A percentile compares a stretch with the other conserved stretches of the same genome.
Conservation (phyloP, 202 grass and related monocot species). For the Carex sylvatica region DNA sequence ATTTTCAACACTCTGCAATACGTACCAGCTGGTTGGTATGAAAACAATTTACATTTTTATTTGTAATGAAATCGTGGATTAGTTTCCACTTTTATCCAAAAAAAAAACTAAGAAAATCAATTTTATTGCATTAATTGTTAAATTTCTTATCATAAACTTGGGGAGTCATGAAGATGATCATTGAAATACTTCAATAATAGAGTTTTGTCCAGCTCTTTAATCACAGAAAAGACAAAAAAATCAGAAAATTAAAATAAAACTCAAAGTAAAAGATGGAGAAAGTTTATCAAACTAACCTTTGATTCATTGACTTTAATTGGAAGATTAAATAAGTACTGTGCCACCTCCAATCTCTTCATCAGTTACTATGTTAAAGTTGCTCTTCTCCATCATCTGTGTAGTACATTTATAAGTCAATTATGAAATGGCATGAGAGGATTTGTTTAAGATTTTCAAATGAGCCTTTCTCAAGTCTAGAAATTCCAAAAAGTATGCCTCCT, state of each 20-base stretch:
- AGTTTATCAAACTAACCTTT: constrained; percentile 45
- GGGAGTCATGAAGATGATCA: too few species aligned
- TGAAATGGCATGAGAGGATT: background rate
- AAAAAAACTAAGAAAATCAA: too few species aligned
- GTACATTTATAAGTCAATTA: constrained; percentile 27
- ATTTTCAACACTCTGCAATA: too few species aligned
- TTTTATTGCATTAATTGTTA: too few species aligned
- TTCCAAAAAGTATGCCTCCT: background rate
- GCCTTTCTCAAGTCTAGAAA: background rate
- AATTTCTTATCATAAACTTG: too few species aligned
- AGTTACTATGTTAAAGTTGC: constrained; percentile 92
- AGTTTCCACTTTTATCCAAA: too few species aligned
- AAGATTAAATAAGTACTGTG: background rate
- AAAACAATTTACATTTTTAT: too few species aligned
- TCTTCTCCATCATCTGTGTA: constrained; percentile 85
- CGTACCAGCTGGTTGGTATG: too few species aligned
- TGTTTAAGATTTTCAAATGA: constrained; percentile 3
- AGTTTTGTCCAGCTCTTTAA: too few species aligned
- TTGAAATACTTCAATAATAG: too few species aligned
- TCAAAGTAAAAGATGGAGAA: background rate
- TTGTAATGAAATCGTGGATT: too few species aligned
- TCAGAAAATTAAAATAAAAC: constrained; percentile 8
- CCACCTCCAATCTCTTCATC: background rate
- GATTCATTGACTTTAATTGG: constrained; percentile 96
- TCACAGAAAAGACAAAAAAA: background rate